phyloP scores from a whole-genome alignment of 495 filamentous ascomycete genomes.

The Penicillium macrosclerotiorum region DNA sequence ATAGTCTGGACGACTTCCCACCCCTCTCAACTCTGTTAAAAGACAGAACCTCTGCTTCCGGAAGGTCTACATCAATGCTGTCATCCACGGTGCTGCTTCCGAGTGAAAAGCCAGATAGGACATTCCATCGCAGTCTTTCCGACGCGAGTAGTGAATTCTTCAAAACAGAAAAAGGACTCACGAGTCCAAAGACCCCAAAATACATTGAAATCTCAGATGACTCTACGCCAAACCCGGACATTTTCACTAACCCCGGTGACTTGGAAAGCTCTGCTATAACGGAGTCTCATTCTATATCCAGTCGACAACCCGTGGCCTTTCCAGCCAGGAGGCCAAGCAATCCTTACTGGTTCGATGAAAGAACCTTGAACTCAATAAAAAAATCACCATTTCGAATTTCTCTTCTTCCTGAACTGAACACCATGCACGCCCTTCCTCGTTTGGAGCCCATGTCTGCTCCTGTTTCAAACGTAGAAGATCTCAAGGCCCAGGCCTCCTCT shows the following conservation, averaged over 20 bases:
- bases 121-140: not conserved
- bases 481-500: not conserved
- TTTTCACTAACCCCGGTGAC: not conserved
- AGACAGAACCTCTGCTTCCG: constrained; percentile 7
- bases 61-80: not conserved
- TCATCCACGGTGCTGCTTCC: not conserved
- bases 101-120: not conserved
- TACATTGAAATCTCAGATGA: constrained; percentile 9
- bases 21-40: constrained; percentile 37
- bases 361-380: not conserved
- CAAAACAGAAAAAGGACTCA: not conserved
- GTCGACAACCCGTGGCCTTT: not conserved
- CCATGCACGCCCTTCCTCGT: not conserved
- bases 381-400: not conserved
- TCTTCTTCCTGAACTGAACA: not conserved
- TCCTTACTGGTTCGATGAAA: not conserved
- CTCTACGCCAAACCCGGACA: not conserved
- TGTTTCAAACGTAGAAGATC: not conserved
- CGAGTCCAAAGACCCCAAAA: not conserved
- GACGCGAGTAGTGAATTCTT: not conserved
- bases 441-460: not conserved
- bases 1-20: constrained; percentile 40
- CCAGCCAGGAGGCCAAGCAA: constrained; percentile 8
- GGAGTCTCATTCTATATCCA: not conserved
- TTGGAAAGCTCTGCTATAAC: not conserved